These are phyloP conservation scores for Diplodia intermedia DNA, from an alignment of 2,329 filamentous ascomycete genomes.

Conservation along the genomic window DNA sequence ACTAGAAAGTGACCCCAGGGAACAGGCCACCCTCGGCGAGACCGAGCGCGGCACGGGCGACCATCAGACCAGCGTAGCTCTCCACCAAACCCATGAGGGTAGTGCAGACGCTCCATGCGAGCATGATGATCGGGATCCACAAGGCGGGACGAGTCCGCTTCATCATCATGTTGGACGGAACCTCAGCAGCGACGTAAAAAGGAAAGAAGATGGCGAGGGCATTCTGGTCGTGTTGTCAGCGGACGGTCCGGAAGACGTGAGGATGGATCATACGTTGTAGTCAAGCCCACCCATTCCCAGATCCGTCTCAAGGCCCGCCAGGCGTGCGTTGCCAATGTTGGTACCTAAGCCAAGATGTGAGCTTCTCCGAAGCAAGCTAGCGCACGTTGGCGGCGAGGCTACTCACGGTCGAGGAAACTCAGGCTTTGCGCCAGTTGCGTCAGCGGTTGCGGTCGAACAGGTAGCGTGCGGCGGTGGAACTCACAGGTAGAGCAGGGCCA, in stretches of 20 bases:
- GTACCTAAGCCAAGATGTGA: slow-evolving; percentile 38
- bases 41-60: slow-evolving; percentile 55
- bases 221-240: slow-evolving; percentile 48
- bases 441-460: not conserved
- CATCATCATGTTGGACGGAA: slow-evolving; percentile 66
- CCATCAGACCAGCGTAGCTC: slow-evolving; percentile 54
- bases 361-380: not conserved
- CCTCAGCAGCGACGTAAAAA: slow-evolving; percentile 55
- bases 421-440: slow-evolving; percentile 42
- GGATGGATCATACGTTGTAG: slow-evolving; percentile 38
- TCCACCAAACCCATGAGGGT: slow-evolving; percentile 59
- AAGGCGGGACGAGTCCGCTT: slow-evolving; percentile 62
- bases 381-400: too few species aligned
- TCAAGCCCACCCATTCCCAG: slow-evolving; percentile 45
- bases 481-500: slow-evolving; percentile 64
- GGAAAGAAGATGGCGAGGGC: slow-evolving; percentile 69
- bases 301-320: slow-evolving; percentile 48
- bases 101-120: slow-evolving; percentile 57
- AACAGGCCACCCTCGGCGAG: slow-evolving; percentile 43
- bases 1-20: slow-evolving; percentile 20
- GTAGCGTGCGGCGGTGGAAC: slow-evolving; percentile 31
- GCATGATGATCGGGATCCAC: slow-evolving; percentile 57
- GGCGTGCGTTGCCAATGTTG: slow-evolving; percentile 56
- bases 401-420: slow-evolving; percentile 58
- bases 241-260: slow-evolving; percentile 40